Evolutionary conservation across 2,329 filamentous ascomycete species (phyloP), one percentile per base, ranked within the genome.

Genomic region (Pseudocercospora macadamiae): DNA sequence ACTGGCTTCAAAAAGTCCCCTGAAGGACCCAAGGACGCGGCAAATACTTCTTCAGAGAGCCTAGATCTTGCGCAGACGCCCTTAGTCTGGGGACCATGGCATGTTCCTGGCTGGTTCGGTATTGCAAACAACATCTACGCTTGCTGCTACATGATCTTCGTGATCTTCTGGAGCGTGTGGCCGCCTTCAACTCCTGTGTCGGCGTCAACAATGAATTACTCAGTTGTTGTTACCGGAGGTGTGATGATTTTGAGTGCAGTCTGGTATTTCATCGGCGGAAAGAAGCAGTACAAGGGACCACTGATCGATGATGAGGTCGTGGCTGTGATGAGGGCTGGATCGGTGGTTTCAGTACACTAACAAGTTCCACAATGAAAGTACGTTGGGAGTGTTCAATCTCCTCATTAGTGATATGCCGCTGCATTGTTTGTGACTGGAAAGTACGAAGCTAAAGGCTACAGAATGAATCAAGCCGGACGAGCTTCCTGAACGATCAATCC

Each of bases 111-210:
- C 3, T 66, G 75, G 0, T 66, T 82, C 1, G 83, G 84, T 0
- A 81, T 78, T 4, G 65, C 79, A 19, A 86, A 85, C 68, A 86
- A 86, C 57, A 66, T 75, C 1, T 81, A 84, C 51, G 79, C 82
- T 1, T 82, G 80, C 64, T 51, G 75, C 2, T 86, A 85, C 65
- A 78, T 82, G 67, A 57, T 81, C 1, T 79, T 86, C 37, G 74
- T 85, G 2, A 77, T 83, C 9, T 85, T 86, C 70, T 86, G 82
- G 76, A 79, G 76, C 19, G 82, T 85, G 47, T 81, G 78, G 78
- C 78, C 78, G n/a, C 69, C 72, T 6, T 60, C 60, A n/a, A 70
- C 70, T 8, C 69, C 71, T 3, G 71, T 74, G 1, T 66, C 66
- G 6, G 69, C 72, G 0, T 64, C 63, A 12, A 71, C 71, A 9